phyloP scores from a whole-genome alignment of 371 early-diverging fungal genomes.

The Polyrhizophydium stewartii region DNA sequence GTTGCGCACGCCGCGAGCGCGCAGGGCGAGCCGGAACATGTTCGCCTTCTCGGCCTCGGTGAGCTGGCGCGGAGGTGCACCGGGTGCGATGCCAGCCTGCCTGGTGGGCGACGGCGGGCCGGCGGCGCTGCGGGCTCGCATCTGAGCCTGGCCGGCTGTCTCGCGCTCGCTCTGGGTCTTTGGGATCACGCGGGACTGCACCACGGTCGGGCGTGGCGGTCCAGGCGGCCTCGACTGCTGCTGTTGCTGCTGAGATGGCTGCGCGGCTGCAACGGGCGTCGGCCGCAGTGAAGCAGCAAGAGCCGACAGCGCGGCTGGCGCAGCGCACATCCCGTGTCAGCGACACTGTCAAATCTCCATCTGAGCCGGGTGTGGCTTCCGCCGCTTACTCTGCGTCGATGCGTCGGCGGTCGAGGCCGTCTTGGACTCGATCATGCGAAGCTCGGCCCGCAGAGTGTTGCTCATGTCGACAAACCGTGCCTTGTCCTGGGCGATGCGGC shows the following conservation, averaged over 20 bases:
- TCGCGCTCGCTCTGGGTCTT: too few relatives aligned
- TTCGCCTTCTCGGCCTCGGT: not conserved
- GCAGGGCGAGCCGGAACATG: constrained; percentile 9
- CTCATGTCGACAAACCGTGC: constrained; percentile 29
- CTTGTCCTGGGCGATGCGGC: constrained; percentile 12
- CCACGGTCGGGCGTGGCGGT: too few relatives aligned
- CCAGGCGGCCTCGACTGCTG: too few relatives aligned
- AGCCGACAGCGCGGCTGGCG: too few relatives aligned
- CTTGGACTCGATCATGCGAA: constrained; percentile 4
- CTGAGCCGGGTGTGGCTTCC: too few relatives aligned
- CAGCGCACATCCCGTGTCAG: too few relatives aligned
- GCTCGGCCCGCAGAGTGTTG: constrained; percentile 28
- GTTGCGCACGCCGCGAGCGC: constrained; percentile 33
- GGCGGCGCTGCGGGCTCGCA: too few relatives aligned
- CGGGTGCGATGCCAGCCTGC: not conserved
- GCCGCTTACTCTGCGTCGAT: not conserved
- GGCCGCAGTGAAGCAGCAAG: too few relatives aligned
- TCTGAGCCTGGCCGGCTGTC: too few relatives aligned
- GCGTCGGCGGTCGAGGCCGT: not conserved
- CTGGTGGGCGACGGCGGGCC: not conserved
- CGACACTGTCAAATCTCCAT: too few relatives aligned
- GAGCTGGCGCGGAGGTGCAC: not conserved
- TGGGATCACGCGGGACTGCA: too few relatives aligned
- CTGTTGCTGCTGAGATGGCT: not conserved
- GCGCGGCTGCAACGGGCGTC: not conserved